Base-by-base conservation (phyloP, 768 basidiomycete species). In the Lyophyllum semitale region DNA sequence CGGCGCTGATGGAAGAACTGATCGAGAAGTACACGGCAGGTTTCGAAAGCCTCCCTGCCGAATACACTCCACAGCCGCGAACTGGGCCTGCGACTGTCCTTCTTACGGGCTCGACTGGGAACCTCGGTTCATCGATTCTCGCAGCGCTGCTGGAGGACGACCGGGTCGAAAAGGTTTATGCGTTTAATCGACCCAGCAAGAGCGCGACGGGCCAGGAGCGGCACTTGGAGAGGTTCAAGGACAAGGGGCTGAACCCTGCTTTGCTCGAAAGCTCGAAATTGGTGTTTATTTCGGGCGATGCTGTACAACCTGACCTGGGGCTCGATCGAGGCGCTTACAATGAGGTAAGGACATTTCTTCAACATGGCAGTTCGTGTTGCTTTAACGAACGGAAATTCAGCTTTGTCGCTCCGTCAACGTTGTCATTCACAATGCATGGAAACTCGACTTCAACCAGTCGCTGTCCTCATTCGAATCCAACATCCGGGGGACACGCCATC, bases 381-480 rank as follows among this genome's bases (percentile, higher is more conserved):
- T 1, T 33, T 33, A 8, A 33, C n/a, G n/a, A n/a, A n/a, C 23
- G 32, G 12, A 17, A 18, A 29, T 35, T 5, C 20, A 77, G 77
- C 60, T 77, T 1, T 62, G 62, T 4, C 58, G 51, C 1, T 71
- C 72, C 0, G 62, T 76, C 38, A 73, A 69, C 5, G 32, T 71
- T 33, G 65, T 77, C 46, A 70, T 77, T 23, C 76, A 77, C 53
- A 74, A 68, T 8, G 76, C 77, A 4, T 79, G 78, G 78, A 66
- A 62, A 20, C 64, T 74, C 25, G 66, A 72, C 55, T 73, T 84
- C 66, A 80, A 80, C 48, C 70, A 81, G 1, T 69, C 73, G 9
- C 64, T 83, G 33, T 67, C 73, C 1, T 81, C 80, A 5, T 84
- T 83, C 50, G 80, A 83, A 54, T 58, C 73, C 2, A 76, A 80